A percentile compares a stretch with the other conserved stretches of the same genome.
Evolutionary conservation across 2,329 filamentous ascomycete species (phyloP).

Genomic region (Coniochaeta sp.): DNA sequence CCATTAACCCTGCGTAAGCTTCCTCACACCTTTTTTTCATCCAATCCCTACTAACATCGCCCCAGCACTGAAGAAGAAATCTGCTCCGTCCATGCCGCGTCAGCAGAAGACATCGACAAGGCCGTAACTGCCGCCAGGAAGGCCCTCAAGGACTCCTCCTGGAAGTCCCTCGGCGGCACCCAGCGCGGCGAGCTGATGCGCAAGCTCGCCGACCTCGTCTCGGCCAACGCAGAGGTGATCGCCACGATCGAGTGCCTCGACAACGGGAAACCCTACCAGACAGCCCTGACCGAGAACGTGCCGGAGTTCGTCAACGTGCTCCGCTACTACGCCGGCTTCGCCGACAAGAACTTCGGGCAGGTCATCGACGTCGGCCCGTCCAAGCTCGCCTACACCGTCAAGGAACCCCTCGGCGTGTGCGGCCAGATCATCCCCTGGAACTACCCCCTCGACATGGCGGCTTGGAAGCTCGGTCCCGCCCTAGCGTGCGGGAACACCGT

Average conservation of each 20-base stretch:
- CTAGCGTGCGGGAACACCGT: slow-evolving; percentile 57
- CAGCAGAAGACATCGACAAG: slow-evolving; percentile 57
- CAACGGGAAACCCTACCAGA: slow-evolving; percentile 69
- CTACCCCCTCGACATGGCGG: slow-evolving; percentile 69
- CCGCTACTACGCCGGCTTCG: slow-evolving; percentile 73
- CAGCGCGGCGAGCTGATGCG: slow-evolving; percentile 62
- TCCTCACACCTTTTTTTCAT: neutral
- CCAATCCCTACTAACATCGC: neutral
- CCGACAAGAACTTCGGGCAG: slow-evolving; percentile 73
- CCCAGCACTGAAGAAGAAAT: slow-evolving; percentile 56
- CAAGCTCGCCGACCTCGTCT: slow-evolving; percentile 63
- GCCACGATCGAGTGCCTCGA: slow-evolving; percentile 64
- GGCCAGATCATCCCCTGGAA: slow-evolving; percentile 78
- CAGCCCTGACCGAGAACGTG: slow-evolving; percentile 59
- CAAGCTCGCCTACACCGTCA: slow-evolving; percentile 71
- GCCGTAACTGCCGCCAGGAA: slow-evolving; percentile 64
- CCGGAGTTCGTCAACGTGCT: slow-evolving; percentile 38
- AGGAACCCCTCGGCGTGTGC: slow-evolving; percentile 72
- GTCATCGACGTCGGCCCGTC: slow-evolving; percentile 64
- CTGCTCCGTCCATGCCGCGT: slow-evolving; percentile 62
- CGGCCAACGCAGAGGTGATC: slow-evolving; percentile 48
- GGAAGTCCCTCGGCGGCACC: slow-evolving; percentile 60
- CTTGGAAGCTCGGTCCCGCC: slow-evolving; percentile 71
- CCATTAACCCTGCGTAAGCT: slow-evolving; percentile 62
- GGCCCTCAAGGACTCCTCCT: slow-evolving; percentile 60